Evolutionary conservation across 2,329 filamentous ascomycete genomes (phyloP).

Genomic region (Fusarium poae): DNA sequence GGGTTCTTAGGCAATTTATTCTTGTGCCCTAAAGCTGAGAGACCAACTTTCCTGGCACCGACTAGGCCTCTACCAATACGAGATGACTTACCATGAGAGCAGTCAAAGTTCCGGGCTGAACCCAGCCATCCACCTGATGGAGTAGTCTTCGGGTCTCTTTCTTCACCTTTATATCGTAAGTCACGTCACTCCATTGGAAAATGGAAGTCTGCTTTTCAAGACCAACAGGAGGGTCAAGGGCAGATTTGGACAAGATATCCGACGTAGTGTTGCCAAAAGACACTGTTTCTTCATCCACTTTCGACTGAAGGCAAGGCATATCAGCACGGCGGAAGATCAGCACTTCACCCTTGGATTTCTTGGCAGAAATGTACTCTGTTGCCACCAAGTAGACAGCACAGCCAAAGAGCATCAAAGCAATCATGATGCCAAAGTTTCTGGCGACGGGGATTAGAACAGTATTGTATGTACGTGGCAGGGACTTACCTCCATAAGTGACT

Average conservation of each 20-base stretch:
- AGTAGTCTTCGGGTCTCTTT: conserved; percentile 77
- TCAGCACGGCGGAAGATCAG: conserved; percentile 67
- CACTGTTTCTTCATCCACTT: conserved; percentile 30
- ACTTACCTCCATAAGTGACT: conserved; percentile 64
- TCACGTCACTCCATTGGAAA: conserved; percentile 85
- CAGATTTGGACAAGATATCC: not conserved
- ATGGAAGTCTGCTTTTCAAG: conserved; percentile 71
- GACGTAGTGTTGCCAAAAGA: conserved; percentile 2
- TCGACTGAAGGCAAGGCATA: not conserved
- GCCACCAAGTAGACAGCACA: conserved; percentile 62
- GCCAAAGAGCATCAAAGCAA: conserved; percentile 64
- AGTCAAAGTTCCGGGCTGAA: conserved; percentile 88
- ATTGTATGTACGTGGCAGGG: rapidly evolving
- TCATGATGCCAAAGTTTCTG: conserved; percentile 60
- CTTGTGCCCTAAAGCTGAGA: too few relatives aligned
- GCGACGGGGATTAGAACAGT: not conserved
- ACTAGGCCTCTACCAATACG: too few relatives aligned
- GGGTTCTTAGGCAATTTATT: too few relatives aligned
- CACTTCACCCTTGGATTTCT: conserved; percentile 71
- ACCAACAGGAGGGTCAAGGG: not conserved
- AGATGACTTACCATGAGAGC: conserved; percentile 74
- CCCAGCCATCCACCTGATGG: conserved; percentile 87
- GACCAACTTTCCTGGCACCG: too few relatives aligned
- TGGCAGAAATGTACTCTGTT: conserved; percentile 61
- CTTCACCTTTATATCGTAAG: conserved; percentile 80